Percentiles rank a stretch among this genome's conserved stretches.
These are phyloP conservation scores for Cucurbita maxima DNA, from an alignment of 306 rosid species.

Conservation along the genomic window DNA sequence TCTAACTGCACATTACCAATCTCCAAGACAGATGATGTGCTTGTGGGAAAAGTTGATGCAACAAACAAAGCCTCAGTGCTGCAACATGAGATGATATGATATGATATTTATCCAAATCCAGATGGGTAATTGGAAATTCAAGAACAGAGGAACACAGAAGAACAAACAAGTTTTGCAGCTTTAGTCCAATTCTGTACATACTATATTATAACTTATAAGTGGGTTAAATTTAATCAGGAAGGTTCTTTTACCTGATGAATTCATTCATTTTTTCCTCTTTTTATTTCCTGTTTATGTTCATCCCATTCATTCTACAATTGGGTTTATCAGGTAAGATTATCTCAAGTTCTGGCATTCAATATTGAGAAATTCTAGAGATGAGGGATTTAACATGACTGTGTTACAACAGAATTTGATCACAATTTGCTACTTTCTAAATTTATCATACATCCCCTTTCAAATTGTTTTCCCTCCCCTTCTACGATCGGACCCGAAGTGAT, in stretches of 20 bases:
- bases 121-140: neutral
- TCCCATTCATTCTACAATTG: neutral
- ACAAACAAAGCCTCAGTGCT: conserved; percentile 54
- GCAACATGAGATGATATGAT: conserved; percentile 94
- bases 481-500: conserved; percentile 50
- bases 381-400: too few relatives aligned
- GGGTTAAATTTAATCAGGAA: conserved; percentile 3
- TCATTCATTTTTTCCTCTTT: neutral
- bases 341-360: neutral
- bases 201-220: conserved; percentile 1
- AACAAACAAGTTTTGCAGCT: conserved; percentile 29
- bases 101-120: conserved; percentile 18
- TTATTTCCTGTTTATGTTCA: neutral
- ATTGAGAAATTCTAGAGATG: too few relatives aligned
- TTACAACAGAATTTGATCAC: too few relatives aligned
- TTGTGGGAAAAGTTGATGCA: conserved; percentile 68
- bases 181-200: conserved; percentile 31
- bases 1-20: conserved; percentile 80
- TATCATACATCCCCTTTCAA: too few relatives aligned
- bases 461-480: too few relatives aligned
- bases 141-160: neutral
- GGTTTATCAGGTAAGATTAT: neutral
- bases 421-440: too few relatives aligned
- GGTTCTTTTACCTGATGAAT: neutral
- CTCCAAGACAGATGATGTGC: conserved; percentile 85